Base-by-base conservation (phyloP, 345 rosid species). In the Rubroshorea leprosula region DNA sequence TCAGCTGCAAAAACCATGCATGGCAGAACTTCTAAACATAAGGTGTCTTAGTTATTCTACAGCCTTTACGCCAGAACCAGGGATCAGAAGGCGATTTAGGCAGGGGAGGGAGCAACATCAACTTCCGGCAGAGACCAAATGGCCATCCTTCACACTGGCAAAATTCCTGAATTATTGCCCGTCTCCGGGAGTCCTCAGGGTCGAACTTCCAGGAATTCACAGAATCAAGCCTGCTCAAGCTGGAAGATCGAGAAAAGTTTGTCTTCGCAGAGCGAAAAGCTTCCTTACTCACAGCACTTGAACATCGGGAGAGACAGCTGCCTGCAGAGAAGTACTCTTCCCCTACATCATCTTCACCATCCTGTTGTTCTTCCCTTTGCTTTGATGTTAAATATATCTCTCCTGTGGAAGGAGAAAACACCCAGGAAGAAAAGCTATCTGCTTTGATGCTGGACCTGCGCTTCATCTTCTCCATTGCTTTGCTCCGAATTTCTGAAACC, bases 141-240 rank as follows among this genome's bases (percentile, higher is more conserved):
- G 95, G 99, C 99, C 96, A 87, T 23, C 99, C 97, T 62, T 87
- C 80, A 19, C 91, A 85, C 41, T 80, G 83, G 47, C 91, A 84
- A 5, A 92, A 58, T 66, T 89, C 86, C 68, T 73, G 69, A 48
- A 92, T 69, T 73, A 84, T 80, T 0, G 87, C 78, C 5, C 76
- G 68, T 67, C 72, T 79, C 29, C 61, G 64, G 25, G 76, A 64
- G 57, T 83, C 84, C 18, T 52, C 75, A 8, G 72, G 17, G 35
- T 78, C 79, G n/a, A 78, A 57, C 64, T 49, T 65, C 64, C 57
- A 62, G 10, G 51, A 22, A 20, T 72, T 58, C 17, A 54, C 26
- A 58, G 54, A 39, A 58, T 74, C 68, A 51, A 78, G 1, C 35
- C 69, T 73, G 1, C 61, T 67, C 52, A 79, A 67, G 79, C 93